These are phyloP conservation scores for Phialophora macrospora DNA, from an alignment of 2,329 filamentous ascomycete species.

Conservation along the genomic window DNA sequence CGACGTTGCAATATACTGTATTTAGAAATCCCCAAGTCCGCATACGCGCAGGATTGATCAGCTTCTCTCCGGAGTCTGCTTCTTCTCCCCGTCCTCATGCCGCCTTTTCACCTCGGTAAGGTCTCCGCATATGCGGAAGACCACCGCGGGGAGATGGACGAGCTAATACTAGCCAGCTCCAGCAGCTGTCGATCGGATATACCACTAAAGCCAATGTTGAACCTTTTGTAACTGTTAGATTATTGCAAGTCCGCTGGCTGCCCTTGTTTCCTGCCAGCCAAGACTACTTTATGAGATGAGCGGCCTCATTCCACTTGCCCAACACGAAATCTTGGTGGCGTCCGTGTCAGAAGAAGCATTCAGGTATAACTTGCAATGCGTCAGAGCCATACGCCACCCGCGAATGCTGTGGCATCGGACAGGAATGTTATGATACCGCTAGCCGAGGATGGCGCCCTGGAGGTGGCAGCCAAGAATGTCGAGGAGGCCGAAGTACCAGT, in stretches of 20 bases:
- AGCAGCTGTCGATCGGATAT: background rate
- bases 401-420: conserved; percentile 13
- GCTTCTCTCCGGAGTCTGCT: conserved; percentile 4
- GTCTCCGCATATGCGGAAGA: conserved; percentile 14
- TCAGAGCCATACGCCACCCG: conserved; percentile 11
- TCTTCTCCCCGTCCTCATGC: conserved; percentile 9
- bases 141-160: conserved; percentile 21
- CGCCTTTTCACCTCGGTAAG: conserved; percentile 14
- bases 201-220: conserved; percentile 12
- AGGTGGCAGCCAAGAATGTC: conserved; percentile 16
- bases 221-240: background rate
- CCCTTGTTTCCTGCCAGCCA: background rate
- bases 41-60: conserved; percentile 6
- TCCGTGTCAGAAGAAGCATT: background rate
- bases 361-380: conserved; percentile 15
- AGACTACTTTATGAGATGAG: background rate
- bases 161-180: background rate
- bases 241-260: background rate
- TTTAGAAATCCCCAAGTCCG: background rate
- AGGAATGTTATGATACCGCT: conserved; percentile 8
- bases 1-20: background rate
- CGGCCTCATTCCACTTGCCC: background rate
- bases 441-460: conserved; percentile 15
- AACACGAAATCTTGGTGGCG: background rate
- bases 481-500: conserved; percentile 17